Conservation (phyloP, 1,139 yeast genomes). For the Oligophagozyma castellii region DNA sequence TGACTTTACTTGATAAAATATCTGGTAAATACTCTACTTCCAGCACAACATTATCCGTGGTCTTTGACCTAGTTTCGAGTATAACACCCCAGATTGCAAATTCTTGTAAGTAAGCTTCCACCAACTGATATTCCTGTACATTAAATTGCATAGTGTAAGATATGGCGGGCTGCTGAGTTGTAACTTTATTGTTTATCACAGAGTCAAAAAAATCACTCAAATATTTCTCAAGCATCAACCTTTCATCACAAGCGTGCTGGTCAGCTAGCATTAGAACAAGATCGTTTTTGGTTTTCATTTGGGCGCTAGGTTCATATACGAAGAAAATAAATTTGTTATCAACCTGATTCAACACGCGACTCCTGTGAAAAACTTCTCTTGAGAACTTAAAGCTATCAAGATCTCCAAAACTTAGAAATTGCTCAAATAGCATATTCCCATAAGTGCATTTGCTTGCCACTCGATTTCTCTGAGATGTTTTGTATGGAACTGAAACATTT, state of each 20-base stretch:
- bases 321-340: constrained; percentile 46
- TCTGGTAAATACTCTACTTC: constrained; percentile 31
- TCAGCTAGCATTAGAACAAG: constrained; percentile 35
- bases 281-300: constrained; percentile 6
- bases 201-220: constrained; percentile 21
- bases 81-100: constrained; percentile 35
- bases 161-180: constrained; percentile 3
- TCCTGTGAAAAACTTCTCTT: constrained; percentile 10
- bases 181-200: constrained; percentile 5
- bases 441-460: no score
- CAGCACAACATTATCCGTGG: constrained; percentile 2
- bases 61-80: constrained; percentile 10
- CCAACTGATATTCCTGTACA: constrained; percentile 23
- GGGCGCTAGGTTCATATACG: constrained; percentile 4
- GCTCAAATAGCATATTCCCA: no score
- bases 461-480: no score
- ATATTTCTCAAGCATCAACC: constrained; percentile 41
- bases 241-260: constrained; percentile 73
- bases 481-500: no score
- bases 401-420: no score
- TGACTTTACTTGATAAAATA: constrained; percentile 25
- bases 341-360: constrained; percentile 35
- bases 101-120: constrained; percentile 23
- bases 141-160: constrained; percentile 15
- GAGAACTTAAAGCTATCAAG: no score